phyloP scores from a whole-genome alignment of 2,329 filamentous ascomycete genomes.

The Exophiala sp. region DNA sequence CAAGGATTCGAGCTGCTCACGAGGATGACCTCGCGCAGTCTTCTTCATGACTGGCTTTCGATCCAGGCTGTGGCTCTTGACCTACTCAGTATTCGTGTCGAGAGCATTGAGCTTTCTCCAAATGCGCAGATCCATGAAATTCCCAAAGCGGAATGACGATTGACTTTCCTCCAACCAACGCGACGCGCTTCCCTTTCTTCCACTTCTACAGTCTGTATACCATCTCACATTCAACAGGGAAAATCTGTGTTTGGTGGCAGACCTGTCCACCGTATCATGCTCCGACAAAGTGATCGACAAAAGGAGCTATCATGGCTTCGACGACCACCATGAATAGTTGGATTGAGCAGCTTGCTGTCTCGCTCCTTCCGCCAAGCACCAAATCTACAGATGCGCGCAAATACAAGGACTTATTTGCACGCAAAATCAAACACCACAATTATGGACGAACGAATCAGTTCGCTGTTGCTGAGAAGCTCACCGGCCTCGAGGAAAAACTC shows the following conservation, averaged over 20 bases:
- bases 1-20: conserved; percentile 15
- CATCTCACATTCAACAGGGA: not conserved
- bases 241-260: not conserved
- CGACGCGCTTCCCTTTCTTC: not conserved
- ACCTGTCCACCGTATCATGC: conserved; percentile 10
- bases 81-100: not conserved
- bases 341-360: conserved; percentile 24
- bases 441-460: conserved; percentile 72
- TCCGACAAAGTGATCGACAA: not conserved
- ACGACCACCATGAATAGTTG: conserved; percentile 27
- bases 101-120: too few species aligned
- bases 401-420: conserved; percentile 22
- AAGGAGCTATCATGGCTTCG: conserved; percentile 26
- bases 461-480: conserved; percentile 61
- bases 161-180: not conserved
- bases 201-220: not conserved
- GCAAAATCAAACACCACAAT: conserved; percentile 39
- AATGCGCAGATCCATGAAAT: not conserved
- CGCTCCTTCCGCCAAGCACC: conserved; percentile 14
- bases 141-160: not conserved
- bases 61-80: not conserved
- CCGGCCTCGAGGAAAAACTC: conserved; percentile 82
- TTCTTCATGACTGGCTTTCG: conserved; percentile 4
- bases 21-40: not conserved
- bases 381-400: conserved; percentile 9